These are phyloP conservation scores for Mucor circinelloides DNA, from an alignment of 371 early-diverging fungal genomes.

Conservation along the genomic window DNA sequence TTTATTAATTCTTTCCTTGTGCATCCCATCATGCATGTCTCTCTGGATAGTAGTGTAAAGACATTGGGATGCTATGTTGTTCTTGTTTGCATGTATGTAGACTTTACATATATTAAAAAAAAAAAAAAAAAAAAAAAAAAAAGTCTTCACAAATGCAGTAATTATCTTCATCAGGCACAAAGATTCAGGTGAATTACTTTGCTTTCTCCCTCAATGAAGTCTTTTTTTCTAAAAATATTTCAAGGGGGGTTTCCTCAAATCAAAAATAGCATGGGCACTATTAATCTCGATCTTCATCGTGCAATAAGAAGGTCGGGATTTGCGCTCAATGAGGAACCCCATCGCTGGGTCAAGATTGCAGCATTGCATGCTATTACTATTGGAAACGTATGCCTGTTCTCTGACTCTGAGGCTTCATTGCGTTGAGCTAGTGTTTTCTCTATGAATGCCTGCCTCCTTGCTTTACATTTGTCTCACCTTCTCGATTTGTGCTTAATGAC, in stretches of 20 bases:
- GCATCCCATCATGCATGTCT: not conserved
- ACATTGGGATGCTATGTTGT: too few species aligned
- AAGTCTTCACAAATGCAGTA: not conserved
- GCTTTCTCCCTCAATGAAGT: not conserved
- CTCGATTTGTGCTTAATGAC: not conserved
- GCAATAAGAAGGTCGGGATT: not conserved
- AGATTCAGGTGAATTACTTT: not conserved
- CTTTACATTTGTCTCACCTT: not conserved
- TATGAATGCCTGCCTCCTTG: not conserved
- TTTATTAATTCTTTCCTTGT: not conserved
- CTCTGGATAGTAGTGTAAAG: not conserved
- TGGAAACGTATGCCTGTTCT: not conserved
- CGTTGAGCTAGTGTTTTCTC: too few species aligned
- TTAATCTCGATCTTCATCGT: not conserved
- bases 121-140: not conserved
- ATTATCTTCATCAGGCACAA: not conserved
- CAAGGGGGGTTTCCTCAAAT: not conserved
- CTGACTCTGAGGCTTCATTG: too few species aligned
- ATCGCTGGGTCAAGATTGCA: not conserved
- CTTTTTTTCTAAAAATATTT: not conserved
- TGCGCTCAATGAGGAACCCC: not conserved
- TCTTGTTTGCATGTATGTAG: too few species aligned
- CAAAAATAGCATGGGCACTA: not conserved
- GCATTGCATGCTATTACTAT: not conserved
- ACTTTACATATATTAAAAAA: not conserved